A percentile compares a stretch with the other conserved stretches of the same genome.
Evolutionary conservation across 192 early-diverging fungal species (phyloP).

Genomic region (Glomus cerebriforme): DNA sequence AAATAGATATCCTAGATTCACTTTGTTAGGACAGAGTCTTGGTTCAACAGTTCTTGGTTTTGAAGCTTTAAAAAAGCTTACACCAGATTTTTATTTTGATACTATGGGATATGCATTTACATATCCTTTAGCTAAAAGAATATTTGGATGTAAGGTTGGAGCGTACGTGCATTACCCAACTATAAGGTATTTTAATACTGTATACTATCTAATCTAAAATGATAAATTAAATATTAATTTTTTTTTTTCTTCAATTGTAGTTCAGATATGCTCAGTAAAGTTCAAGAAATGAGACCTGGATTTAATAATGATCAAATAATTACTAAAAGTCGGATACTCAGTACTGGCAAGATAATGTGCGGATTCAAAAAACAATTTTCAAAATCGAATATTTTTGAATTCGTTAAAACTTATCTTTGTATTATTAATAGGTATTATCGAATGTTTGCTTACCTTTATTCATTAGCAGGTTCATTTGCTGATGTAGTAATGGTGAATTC

Average conservation of each 20-base stretch:
- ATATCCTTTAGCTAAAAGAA: slow-evolving; percentile 72
- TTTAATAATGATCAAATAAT: slow-evolving; percentile 69
- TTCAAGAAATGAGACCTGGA: slow-evolving; percentile 59
- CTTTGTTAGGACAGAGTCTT: slow-evolving; percentile 84
- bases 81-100: slow-evolving; percentile 89
- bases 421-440: slow-evolving; percentile 70
- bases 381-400: background rate
- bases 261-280: slow-evolving; percentile 83
- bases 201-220: slow-evolving; percentile 21
- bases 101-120: slow-evolving; percentile 96
- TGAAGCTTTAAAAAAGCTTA: slow-evolving; percentile 68
- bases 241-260: slow-evolving; percentile 41
- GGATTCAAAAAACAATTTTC: background rate
- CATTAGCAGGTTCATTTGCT: slow-evolving; percentile 74
- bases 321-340: slow-evolving; percentile 58
- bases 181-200: slow-evolving; percentile 66
- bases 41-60: slow-evolving; percentile 75
- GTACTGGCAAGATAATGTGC: slow-evolving; percentile 61
- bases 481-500: slow-evolving; percentile 94
- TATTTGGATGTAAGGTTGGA: slow-evolving; percentile 63
- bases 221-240: background rate
- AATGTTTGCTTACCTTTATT: slow-evolving; percentile 77
- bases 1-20: slow-evolving; percentile 73
- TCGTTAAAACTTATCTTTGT: background rate
- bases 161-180: slow-evolving; percentile 97